These are phyloP conservation scores for Nakaseomyces nivariensis DNA, from an alignment of 1,139 yeast species.

Conservation along the genomic window DNA sequence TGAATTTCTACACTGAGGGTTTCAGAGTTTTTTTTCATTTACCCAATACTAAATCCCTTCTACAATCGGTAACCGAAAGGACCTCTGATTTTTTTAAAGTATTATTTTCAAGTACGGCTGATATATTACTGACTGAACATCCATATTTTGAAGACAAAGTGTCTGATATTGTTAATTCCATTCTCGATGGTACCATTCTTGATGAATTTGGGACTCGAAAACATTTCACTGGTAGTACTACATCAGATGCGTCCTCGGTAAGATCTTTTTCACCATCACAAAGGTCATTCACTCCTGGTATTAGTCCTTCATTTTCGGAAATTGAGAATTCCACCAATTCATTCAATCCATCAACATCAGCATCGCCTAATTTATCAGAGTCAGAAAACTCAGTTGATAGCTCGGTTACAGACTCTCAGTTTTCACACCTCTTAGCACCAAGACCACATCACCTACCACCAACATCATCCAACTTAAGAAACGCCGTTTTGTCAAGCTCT, in stretches of 20 bases:
- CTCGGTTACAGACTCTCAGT: constrained; percentile 6
- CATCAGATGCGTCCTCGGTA: constrained; percentile 7
- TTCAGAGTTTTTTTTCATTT: constrained; percentile 22
- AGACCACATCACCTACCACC: constrained; percentile 5
- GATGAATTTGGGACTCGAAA: constrained; percentile 14
- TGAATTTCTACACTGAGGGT: constrained; percentile 24
- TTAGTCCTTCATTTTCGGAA: constrained; percentile 1
- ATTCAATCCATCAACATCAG: neutral
- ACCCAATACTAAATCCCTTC: constrained; percentile 14
- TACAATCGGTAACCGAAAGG: constrained; percentile 13
- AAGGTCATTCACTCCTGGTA: constrained; percentile 5
- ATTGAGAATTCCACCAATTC: neutral
- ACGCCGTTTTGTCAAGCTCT: neutral
- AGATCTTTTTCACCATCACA: constrained; percentile 7
- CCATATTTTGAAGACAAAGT: constrained; percentile 19
- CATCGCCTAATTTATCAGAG: constrained; percentile 5
- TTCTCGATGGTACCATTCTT: constrained; percentile 17
- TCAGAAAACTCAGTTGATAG: constrained; percentile 8
- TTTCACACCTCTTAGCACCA: constrained; percentile 11
- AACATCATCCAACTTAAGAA: neutral
- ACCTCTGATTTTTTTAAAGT: constrained; percentile 19
- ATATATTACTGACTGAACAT: constrained; percentile 17
- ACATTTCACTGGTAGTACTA: constrained; percentile 6
- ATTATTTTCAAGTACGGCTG: constrained; percentile 19
- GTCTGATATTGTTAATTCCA: constrained; percentile 17